Evolutionary conservation across 1,284 basidiomycete species (phyloP).

Genomic region (Ustilago curta): DNA sequence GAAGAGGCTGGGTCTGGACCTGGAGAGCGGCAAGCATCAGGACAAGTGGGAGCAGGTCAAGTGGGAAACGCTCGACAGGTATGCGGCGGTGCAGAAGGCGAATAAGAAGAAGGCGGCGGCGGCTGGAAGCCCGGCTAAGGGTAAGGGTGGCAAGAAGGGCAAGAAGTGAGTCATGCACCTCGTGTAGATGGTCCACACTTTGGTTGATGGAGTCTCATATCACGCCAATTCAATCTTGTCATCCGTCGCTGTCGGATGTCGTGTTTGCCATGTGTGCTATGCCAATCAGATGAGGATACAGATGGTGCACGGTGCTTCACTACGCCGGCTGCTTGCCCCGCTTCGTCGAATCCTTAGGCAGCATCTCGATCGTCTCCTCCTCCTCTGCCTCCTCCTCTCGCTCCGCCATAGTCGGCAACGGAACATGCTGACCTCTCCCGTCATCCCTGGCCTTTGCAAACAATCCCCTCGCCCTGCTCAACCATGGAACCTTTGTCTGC

Average conservation of each 20-base stretch:
- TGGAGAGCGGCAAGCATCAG: slow-evolving; percentile 28
- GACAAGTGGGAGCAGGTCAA: slow-evolving; percentile 44
- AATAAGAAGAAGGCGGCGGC: slow-evolving; percentile 20
- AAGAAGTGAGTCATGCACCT: slow-evolving; percentile 21
- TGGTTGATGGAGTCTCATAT: background rate
- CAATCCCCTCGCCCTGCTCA: slow-evolving; percentile 10
- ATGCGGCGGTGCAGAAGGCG: slow-evolving; percentile 41
- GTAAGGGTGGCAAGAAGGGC: slow-evolving; percentile 34
- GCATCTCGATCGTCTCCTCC: slow-evolving; percentile 58
- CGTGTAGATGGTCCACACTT: background rate
- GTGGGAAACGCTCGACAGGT: slow-evolving; percentile 45
- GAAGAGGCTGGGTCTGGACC: slow-evolving; percentile 28
- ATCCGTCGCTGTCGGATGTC: background rate
- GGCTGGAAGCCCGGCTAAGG: slow-evolving; percentile 7
- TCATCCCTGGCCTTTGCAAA: slow-evolving; percentile 11
- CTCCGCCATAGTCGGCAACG: slow-evolving; percentile 21
- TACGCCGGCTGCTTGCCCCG: slow-evolving; percentile 3
- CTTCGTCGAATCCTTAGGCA: slow-evolving; percentile 23
- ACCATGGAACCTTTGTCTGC: slow-evolving; percentile 33
- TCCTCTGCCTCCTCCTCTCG: slow-evolving; percentile 26
- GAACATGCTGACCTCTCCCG: slow-evolving; percentile 33
- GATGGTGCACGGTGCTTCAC: background rate
- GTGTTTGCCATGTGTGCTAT: background rate
- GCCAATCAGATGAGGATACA: background rate
- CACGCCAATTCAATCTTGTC: background rate